Percentiles rank a stretch among this genome's conserved stretches.
These are phyloP conservation scores for Beauveria rudraprayagi DNA, from an alignment of 2,329 filamentous ascomycete genomes.

Conservation along the genomic window DNA sequence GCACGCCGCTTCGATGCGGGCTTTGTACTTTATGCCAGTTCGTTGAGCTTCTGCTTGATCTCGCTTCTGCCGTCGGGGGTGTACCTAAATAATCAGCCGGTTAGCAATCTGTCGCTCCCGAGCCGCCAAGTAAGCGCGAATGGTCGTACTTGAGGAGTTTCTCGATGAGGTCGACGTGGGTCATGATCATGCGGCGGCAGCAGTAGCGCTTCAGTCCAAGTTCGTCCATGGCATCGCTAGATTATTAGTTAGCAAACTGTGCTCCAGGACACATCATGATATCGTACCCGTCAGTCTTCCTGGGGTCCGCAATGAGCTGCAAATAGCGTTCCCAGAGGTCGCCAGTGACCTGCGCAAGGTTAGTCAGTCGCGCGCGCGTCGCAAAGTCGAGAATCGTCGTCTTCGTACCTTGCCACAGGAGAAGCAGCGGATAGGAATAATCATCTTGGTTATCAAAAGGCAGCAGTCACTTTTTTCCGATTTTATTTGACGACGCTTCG, in stretches of 20 bases:
- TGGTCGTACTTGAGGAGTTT: slow-evolving; percentile 79
- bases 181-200: slow-evolving; percentile 99
- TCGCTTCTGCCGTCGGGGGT: slow-evolving; percentile 47
- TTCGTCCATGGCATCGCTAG: slow-evolving; percentile 90
- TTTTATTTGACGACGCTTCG: neutral
- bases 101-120: neutral
- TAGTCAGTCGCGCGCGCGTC: slow-evolving; percentile 20
- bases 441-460: slow-evolving; percentile 58
- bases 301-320: slow-evolving; percentile 68
- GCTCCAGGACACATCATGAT: neutral
- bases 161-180: slow-evolving; percentile 96
- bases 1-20: neutral
- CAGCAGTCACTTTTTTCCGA: neutral
- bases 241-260: slow-evolving; percentile 17
- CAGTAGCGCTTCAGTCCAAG: slow-evolving; percentile 93
- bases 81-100: slow-evolving; percentile 35
- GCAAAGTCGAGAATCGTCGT: slow-evolving; percentile 2
- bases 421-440: slow-evolving; percentile 97
- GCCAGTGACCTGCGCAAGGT: slow-evolving; percentile 67
- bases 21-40: slow-evolving; percentile 9
- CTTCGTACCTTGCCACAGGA: slow-evolving; percentile 87
- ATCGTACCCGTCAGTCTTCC: slow-evolving; percentile 63
- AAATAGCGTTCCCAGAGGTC: slow-evolving; percentile 97
- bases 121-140: neutral
- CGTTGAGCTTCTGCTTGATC: slow-evolving; percentile 13